Evolutionary conservation across 176 grass and related monocot species (phyloP).

Genomic region (Saccharum spontaneum): DNA sequence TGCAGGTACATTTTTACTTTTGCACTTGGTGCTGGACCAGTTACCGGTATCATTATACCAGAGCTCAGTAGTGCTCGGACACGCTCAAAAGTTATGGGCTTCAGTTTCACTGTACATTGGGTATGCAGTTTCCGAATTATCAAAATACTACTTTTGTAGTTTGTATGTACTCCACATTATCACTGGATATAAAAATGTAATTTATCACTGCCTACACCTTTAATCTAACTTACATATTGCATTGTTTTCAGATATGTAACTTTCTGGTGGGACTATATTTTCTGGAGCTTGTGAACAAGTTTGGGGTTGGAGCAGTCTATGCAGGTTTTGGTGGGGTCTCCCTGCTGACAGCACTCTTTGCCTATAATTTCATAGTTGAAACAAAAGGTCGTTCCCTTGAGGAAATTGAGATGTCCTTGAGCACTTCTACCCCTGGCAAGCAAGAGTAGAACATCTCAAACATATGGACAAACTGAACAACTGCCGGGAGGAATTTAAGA

Average conservation of each 20-base stretch:
- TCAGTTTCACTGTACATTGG: constrained; percentile 97
- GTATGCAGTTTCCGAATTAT: constrained; percentile 39
- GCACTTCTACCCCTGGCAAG: constrained; percentile 24
- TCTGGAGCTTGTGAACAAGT: constrained; percentile 82
- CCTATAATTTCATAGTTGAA: constrained; percentile 86
- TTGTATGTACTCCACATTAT: constrained; percentile 11
- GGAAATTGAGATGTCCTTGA: constrained; percentile 91
- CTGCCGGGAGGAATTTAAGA: constrained; percentile 16
- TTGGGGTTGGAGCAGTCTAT: constrained; percentile 89
- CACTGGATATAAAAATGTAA: neutral
- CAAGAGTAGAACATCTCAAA: constrained; percentile 32
- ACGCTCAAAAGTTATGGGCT: constrained; percentile 92
- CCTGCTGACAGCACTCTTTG: constrained; percentile 68
- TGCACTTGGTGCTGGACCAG: constrained; percentile 83
- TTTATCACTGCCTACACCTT: constrained; percentile 3
- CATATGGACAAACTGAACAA: neutral
- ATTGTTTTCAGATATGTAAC: constrained; percentile 74
- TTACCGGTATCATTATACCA: constrained; percentile 96
- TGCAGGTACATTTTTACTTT: constrained; percentile 96
- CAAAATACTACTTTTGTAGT: constrained; percentile 2
- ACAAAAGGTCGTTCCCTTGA: constrained; percentile 95
- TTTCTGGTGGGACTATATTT: constrained; percentile 96
- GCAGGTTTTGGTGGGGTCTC: constrained; percentile 75
- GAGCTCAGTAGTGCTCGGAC: constrained; percentile 78
- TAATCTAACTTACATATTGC: constrained; percentile 14